Evolutionary conservation across 495 filamentous ascomycete genomes (phyloP).

Genomic region (Hyaloscypha variabilis): DNA sequence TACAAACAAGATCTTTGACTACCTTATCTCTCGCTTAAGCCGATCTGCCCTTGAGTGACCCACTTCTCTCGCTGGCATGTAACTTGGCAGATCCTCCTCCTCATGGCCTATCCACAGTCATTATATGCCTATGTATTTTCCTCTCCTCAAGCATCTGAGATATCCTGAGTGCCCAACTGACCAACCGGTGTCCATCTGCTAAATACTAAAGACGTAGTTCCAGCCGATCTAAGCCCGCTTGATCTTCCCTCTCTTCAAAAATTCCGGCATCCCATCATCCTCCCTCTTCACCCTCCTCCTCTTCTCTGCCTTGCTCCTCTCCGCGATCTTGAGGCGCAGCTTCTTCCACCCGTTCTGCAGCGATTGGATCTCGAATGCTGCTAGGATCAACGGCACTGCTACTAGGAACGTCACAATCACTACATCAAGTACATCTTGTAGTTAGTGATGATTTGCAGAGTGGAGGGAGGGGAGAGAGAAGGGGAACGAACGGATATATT

Average conservation of each 20-base stretch:
- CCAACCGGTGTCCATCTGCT: no score
- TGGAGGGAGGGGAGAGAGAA: neutral
- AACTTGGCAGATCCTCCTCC: no score
- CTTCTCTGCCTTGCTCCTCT: neutral
- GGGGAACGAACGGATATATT: neutral
- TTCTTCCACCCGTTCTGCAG: neutral
- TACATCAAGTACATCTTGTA: neutral
- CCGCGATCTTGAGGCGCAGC: neutral
- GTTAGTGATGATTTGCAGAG: neutral
- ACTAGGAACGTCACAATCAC: slow-evolving; percentile 8
- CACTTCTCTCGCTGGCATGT: no score
- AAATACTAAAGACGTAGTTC: no score
- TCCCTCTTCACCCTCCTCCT: no score
- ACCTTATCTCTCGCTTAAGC: no score
- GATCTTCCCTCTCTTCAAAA: neutral
- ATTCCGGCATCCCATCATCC: neutral
- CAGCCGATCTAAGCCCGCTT: no score
- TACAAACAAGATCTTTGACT: slow-evolving; percentile 55
- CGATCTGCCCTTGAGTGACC: no score
- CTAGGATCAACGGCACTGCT: neutral
- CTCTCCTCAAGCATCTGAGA: no score
- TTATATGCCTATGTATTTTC: no score
- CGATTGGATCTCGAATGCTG: slow-evolving; percentile 9
- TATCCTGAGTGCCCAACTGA: no score
- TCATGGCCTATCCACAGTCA: no score